phyloP scores from a whole-genome alignment of 768 basidiomycete species.

The Mrakia blollopis region DNA sequence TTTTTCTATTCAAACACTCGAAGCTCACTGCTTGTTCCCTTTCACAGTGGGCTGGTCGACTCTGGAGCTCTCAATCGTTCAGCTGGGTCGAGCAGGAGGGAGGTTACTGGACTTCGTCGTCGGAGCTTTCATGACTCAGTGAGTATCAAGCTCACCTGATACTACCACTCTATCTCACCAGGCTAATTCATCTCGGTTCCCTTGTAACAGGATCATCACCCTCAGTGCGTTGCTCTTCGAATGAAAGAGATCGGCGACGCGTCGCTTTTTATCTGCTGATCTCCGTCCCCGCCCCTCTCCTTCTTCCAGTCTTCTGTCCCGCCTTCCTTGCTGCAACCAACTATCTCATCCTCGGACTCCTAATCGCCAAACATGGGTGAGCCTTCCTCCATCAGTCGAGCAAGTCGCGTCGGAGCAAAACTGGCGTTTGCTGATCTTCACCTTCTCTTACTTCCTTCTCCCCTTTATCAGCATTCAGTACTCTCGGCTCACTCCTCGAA shows the following conservation, averaged over 20 bases:
- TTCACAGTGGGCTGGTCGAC: neutral
- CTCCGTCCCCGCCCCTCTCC: too few relatives aligned
- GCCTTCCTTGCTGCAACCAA: neutral
- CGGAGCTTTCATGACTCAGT: neutral
- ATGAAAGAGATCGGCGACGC: neutral
- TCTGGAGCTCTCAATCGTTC: neutral
- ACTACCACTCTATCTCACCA: too few relatives aligned
- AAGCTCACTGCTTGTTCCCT: neutral
- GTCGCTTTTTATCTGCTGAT: neutral
- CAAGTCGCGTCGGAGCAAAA: too few relatives aligned
- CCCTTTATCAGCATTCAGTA: neutral
- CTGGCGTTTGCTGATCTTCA: neutral
- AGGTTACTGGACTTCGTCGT: neutral
- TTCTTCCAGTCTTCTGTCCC: neutral
- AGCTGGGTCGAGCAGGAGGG: neutral
- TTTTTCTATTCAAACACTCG: neutral
- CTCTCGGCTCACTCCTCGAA: neutral
- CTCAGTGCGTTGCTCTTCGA: neutral
- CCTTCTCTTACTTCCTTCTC: neutral
- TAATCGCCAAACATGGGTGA: neutral
- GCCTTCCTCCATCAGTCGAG: neutral
- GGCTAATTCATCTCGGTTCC: neutral
- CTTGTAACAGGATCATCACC: neutral
- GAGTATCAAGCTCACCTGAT: neutral
- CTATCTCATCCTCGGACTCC: neutral